phyloP scores from a whole-genome alignment of 1,139 yeast species.

The Blastobotrys proliferans region DNA sequence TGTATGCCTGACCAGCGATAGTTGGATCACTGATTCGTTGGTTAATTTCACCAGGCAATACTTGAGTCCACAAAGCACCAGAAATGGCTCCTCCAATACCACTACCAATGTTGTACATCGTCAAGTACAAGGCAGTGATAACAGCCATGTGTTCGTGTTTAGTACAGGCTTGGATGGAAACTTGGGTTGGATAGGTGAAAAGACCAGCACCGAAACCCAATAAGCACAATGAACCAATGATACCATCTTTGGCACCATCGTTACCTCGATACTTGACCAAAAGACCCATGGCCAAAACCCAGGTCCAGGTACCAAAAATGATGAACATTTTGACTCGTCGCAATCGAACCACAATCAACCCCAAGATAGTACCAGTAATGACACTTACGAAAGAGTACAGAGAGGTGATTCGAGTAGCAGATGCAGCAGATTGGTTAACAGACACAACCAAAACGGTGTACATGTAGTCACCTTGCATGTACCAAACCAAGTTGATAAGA shows the following conservation, averaged over 20 bases:
- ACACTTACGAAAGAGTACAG: constrained; percentile 63
- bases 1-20: constrained; percentile 36
- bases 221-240: constrained; percentile 62
- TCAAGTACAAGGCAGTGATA: constrained; percentile 42
- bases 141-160: constrained; percentile 48
- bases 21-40: constrained; percentile 25
- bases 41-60: constrained; percentile 35
- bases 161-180: constrained; percentile 58
- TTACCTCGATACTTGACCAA: constrained; percentile 56
- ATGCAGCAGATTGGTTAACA: constrained; percentile 50
- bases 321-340: constrained; percentile 59
- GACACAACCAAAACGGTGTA: constrained; percentile 63
- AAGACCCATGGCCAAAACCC: constrained; percentile 59
- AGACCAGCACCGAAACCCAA: constrained; percentile 73
- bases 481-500: constrained; percentile 54
- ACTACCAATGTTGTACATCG: constrained; percentile 43
- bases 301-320: constrained; percentile 49
- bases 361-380: constrained; percentile 56
- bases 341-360: constrained; percentile 45
- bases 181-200: constrained; percentile 64
- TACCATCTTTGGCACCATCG: constrained; percentile 46
- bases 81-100: constrained; percentile 46
- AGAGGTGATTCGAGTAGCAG: constrained; percentile 64
- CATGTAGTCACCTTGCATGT: constrained; percentile 65
- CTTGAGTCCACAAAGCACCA: constrained; percentile 48